phyloP scores from a whole-genome alignment of 345 rosid species.

The Syzygium aqueum region DNA sequence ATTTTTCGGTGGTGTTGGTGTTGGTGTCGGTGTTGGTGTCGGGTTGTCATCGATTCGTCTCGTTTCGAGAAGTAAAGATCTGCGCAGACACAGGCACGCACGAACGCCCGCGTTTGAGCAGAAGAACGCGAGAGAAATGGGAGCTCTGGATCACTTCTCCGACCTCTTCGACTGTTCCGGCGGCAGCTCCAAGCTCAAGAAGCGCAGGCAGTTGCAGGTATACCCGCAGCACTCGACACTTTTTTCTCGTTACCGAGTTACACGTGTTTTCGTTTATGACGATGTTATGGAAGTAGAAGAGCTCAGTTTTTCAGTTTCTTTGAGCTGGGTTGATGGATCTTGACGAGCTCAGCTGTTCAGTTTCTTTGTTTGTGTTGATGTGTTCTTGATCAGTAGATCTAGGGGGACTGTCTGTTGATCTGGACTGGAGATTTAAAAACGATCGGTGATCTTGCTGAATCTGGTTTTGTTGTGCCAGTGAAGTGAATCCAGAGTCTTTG shows the following conservation, averaged over 20 bases:
- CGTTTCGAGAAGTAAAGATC: neutral
- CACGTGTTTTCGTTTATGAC: neutral
- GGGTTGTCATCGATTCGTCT: neutral
- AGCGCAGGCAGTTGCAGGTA: slow-evolving; percentile 71
- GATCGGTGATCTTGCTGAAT: neutral
- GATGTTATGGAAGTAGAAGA: neutral
- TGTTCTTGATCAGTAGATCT: neutral
- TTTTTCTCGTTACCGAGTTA: neutral
- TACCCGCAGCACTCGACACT: neutral
- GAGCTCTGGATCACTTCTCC: slow-evolving; percentile 80
- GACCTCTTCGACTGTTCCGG: slow-evolving; percentile 67
- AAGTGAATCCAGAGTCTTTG: neutral
- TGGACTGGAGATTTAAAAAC: neutral
- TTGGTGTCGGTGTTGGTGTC: neutral
- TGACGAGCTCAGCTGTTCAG: neutral
- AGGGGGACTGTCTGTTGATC: neutral
- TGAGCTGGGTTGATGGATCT: neutral
- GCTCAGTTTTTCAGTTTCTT: neutral
- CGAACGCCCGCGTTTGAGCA: neutral
- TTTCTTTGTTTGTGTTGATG: too few species aligned
- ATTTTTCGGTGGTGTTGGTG: neutral
- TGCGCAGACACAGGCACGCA: neutral
- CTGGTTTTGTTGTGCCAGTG: neutral
- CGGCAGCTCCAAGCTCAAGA: slow-evolving; percentile 42
- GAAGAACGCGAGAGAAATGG: slow-evolving; percentile 33